These are phyloP conservation scores for Neospora caninum DNA, from an alignment of 169 alveolate species.

Conservation along the genomic window DNA sequence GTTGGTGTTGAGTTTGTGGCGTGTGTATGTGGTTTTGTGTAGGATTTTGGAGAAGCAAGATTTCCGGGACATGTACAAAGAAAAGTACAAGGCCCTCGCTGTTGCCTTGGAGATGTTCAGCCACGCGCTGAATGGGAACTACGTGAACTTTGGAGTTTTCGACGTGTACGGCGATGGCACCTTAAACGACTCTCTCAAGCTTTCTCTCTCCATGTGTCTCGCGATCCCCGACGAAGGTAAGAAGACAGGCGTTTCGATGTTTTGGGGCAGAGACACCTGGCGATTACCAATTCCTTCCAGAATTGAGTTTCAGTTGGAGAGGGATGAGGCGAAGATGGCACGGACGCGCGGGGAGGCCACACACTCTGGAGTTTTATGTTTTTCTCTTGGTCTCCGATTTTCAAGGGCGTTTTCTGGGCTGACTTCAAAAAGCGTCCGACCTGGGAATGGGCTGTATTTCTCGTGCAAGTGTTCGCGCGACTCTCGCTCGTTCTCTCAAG, in stretches of 20 bases:
- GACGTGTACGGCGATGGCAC: slow-evolving; percentile 92
- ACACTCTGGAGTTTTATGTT: too few relatives aligned
- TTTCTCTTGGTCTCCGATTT: too few relatives aligned
- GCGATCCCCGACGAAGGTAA: slow-evolving; percentile 82
- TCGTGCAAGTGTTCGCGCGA: too few relatives aligned
- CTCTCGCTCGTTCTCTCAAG: too few relatives aligned
- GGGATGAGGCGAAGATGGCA: too few relatives aligned
- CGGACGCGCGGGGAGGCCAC: too few relatives aligned
- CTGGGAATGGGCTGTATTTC: too few relatives aligned
- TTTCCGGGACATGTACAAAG: slow-evolving; percentile 86
- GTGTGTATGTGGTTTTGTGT: neutral
- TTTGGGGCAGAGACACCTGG: too few relatives aligned
- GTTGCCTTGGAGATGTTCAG: slow-evolving; percentile 86
- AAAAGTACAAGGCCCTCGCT: slow-evolving; percentile 91
- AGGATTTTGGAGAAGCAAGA: slow-evolving; percentile 80
- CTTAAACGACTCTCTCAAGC: slow-evolving; percentile 86
- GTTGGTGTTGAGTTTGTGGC: neutral
- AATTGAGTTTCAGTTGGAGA: too few relatives aligned
- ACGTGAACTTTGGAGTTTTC: slow-evolving; percentile 92
- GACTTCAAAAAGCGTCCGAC: too few relatives aligned
- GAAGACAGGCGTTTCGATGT: neutral
- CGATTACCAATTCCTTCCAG: too few relatives aligned
- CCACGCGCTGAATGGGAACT: slow-evolving; percentile 92
- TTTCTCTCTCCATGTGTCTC: slow-evolving; percentile 89
- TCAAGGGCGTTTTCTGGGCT: too few relatives aligned